A percentile compares a stretch with the other conserved stretches of the same genome.
Evolutionary conservation across 805 yeast genomes (phyloP).

Genomic region (Debaryomyces prosopidis): DNA sequence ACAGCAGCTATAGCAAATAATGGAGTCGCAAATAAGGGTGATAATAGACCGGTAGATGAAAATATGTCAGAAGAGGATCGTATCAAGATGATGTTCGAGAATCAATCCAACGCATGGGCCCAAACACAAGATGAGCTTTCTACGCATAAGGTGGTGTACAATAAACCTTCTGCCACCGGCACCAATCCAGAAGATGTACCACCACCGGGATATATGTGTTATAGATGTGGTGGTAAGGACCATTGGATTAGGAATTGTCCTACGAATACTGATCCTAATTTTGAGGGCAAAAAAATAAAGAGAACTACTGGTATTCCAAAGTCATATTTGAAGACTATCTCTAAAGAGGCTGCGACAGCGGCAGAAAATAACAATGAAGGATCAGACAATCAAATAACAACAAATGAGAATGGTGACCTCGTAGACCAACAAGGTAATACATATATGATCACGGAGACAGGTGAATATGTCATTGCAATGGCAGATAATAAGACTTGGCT

Average conservation of each 20-base stretch:
- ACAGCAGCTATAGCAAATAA: constrained; percentile 21
- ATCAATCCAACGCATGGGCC: constrained; percentile 93
- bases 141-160: constrained; percentile 73
- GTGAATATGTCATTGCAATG: constrained; percentile 92
- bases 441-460: constrained; percentile 89
- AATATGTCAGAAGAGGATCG: constrained; percentile 78
- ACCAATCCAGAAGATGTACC: constrained; percentile 66
- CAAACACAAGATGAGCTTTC: constrained; percentile 92
- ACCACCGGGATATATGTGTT: constrained; percentile 95
- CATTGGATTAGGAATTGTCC: constrained; percentile 98
- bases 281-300: constrained; percentile 88
- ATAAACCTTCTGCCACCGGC: constrained; percentile 38
- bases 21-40: constrained; percentile 12
- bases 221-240: constrained; percentile 88
- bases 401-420: constrained; percentile 45
- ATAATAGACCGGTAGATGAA: constrained; percentile 32
- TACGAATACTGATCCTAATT: constrained; percentile 85
- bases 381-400: constrained; percentile 27
- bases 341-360: constrained; percentile 65
- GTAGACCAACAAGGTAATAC: constrained; percentile 51
- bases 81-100: constrained; percentile 87
- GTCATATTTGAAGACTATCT: constrained; percentile 83
- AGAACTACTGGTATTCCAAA: constrained; percentile 98
- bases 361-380: constrained; percentile 40
- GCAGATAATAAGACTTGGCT: constrained; percentile 94